Evolutionary conservation across 805 yeast species (phyloP).

Genomic region (Starmera dryadoides): DNA sequence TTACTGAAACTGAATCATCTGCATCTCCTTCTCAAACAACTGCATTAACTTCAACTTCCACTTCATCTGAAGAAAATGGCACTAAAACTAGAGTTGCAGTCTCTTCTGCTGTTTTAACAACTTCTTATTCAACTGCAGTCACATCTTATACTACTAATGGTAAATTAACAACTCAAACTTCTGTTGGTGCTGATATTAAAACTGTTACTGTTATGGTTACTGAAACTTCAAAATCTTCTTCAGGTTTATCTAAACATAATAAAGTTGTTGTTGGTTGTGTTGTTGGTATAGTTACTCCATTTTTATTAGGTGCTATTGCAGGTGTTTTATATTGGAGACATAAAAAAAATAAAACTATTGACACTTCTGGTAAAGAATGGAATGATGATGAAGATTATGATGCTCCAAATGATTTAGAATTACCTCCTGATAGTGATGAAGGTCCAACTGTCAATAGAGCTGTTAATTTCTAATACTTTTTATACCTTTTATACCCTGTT

Average conservation of each 20-base stretch:
- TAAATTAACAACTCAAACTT: constrained; percentile 22
- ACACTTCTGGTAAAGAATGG: constrained; percentile 21
- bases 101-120: constrained; percentile 24
- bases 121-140: constrained; percentile 24
- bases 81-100: constrained; percentile 16
- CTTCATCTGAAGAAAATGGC: background rate
- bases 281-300: constrained; percentile 65
- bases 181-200: constrained; percentile 11
- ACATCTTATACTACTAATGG: constrained; percentile 16
- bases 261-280: constrained; percentile 61
- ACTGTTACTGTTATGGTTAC: constrained; percentile 12
- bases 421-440: constrained; percentile 1
- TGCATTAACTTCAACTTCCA: constrained; percentile 7
- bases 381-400: constrained; percentile 6
- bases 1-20: constrained; percentile 9
- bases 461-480: constrained; percentile 12
- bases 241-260: constrained; percentile 41
- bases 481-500: background rate
- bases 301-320: constrained; percentile 22
- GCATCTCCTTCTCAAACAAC: constrained; percentile 6
- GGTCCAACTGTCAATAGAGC: constrained; percentile 13
- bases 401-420: constrained; percentile 3
- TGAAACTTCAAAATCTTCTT: background rate
- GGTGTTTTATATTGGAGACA: constrained; percentile 12
- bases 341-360: constrained; percentile 10